Conservation (phyloP, 345 rosid species). For the Hibiscus trionum region DNA sequence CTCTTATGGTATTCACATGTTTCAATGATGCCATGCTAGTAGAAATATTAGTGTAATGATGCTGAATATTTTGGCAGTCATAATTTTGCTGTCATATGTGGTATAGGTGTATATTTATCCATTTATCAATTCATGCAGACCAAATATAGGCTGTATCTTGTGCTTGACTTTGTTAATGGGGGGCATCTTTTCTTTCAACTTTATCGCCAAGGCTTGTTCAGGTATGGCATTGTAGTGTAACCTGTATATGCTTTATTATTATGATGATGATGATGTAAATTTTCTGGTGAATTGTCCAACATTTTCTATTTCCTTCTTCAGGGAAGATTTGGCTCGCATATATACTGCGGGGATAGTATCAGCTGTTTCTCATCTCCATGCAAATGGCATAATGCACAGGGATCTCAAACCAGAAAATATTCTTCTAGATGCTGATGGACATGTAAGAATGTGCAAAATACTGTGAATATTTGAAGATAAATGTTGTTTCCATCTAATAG, state of each 20-base stretch:
- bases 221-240: slow-evolving; percentile 27
- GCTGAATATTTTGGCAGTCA: not conserved
- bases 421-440: slow-evolving; percentile 81
- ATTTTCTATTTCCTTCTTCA: slow-evolving; percentile 22
- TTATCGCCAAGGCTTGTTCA: slow-evolving; percentile 90
- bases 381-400: slow-evolving; percentile 95
- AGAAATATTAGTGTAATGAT: too few relatives aligned
- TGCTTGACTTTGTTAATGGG: slow-evolving; percentile 91
- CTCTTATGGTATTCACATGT: not conserved
- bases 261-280: not conserved
- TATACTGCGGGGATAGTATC: slow-evolving; percentile 90
- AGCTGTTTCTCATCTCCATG: slow-evolving; percentile 88
- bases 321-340: slow-evolving; percentile 91
- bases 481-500: not conserved
- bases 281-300: not conserved
- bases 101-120: not conserved
- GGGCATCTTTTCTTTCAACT: slow-evolving; percentile 99
- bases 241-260: not conserved
- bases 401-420: slow-evolving; percentile 98
- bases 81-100: not conserved
- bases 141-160: slow-evolving; percentile 80
- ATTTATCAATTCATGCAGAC: slow-evolving; percentile 43
- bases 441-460: slow-evolving; percentile 31
- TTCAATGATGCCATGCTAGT: not conserved
- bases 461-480: too few relatives aligned